These are phyloP conservation scores for Kregervanrija pseudodelftensis DNA, from an alignment of 805 yeast species.

Conservation along the genomic window DNA sequence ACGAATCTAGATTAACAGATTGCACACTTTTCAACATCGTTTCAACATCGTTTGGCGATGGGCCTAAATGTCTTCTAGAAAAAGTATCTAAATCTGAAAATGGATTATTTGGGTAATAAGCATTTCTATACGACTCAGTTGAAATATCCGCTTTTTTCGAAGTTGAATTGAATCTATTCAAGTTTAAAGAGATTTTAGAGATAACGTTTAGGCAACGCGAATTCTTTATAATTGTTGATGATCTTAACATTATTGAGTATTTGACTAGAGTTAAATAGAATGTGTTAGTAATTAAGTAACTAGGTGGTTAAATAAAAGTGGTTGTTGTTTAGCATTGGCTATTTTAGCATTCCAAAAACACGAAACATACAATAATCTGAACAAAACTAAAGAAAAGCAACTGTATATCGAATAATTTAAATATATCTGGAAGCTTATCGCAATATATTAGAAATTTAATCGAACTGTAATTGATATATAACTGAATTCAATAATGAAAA, in stretches of 20 bases:
- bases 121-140: constrained; percentile 39
- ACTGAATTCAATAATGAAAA: too few species aligned
- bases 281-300: not conserved
- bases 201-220: too few species aligned
- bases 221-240: too few species aligned
- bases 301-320: not conserved
- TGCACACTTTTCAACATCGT: constrained; percentile 65
- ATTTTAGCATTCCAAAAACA: not conserved
- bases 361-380: too few species aligned
- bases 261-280: too few species aligned
- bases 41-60: constrained; percentile 53
- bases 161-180: constrained; percentile 6
- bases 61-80: constrained; percentile 87
- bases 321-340: not conserved
- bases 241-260: too few species aligned
- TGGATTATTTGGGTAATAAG: constrained; percentile 36
- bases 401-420: too few species aligned
- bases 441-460: too few species aligned
- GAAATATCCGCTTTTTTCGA: constrained; percentile 43
- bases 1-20: constrained; percentile 58
- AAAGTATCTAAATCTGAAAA: constrained; percentile 60
- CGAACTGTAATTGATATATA: too few species aligned
- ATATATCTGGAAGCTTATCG: too few species aligned
- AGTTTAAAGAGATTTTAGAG: not conserved
- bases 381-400: too few species aligned